Evolutionary conservation across 1,284 basidiomycete species (phyloP), one percentile per base, ranked within the genome.

Genomic region (Puccinia sorghi): DNA sequence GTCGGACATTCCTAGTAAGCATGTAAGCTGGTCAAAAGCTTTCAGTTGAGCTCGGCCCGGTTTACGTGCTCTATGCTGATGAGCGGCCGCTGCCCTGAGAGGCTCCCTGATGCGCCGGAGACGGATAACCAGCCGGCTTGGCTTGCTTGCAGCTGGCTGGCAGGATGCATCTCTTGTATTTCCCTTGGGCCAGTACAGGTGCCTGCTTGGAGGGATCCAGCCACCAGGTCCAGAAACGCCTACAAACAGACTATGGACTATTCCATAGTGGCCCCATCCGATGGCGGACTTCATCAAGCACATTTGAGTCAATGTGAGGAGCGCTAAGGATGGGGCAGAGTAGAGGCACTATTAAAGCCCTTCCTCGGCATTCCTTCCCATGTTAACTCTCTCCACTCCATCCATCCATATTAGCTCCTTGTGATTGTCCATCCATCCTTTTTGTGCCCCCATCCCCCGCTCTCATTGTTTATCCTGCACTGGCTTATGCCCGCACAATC

Each of bases 181-280:
- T 46, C 61, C 20, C 61, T 64, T 61, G 59, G 61, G 61, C 61
- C 61, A 25, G 15, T 32, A 32, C 32, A 63, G 3, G 59, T 63
- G 59, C 37, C 59, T 63, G 32, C n/a, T n/a, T 2, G 8, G 4
- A 15, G 13, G 20, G n/a, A 7, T 41, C 37, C n/a, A 63, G 59
- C 59, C 61, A 15, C n/a, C 61, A 64, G 59, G 59, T 17, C 59
- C 39, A n/a, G n/a, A 41, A 37, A 7, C 41, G 32, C 17, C 11
- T 39, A 27, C 57, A 59, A 39, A 41, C 20, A 43, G 20, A 63
- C 32, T 17, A 9, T 32, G 32, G 32, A 32, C 32, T 32, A 32
- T 32, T 32, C 4, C 1, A 27, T 63, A 63, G 59, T 41, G 37
- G 59, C 59, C 50, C n/a, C 50, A 52, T 11, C 2, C 20, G 5